Evolutionary conservation across 345 rosid species (phyloP), one percentile per base, ranked within the genome.

Genomic region (Gynandropsis gynandra): DNA sequence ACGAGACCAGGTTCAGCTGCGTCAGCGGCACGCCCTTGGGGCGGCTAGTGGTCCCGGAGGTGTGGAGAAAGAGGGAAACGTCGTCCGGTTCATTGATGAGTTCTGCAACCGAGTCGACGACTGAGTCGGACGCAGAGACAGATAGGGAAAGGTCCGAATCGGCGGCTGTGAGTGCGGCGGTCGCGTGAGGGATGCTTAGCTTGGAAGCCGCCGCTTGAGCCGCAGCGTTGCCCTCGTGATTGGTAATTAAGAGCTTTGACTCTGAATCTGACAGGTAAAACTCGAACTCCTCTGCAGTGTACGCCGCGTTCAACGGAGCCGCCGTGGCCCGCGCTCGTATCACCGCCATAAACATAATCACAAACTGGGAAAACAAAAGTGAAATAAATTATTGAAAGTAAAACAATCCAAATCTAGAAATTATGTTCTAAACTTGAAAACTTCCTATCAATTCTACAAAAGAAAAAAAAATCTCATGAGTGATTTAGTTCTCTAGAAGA

Each of bases 21-120:
- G 82, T 82, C 48, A 82, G 50, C 0, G 87, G 90, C 41, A 82
- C 90, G 16, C 87, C 90, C 59, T 82, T 82, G 5, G 89, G 89
- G 29, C 86, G 76, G 80, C 89, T 80, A 24, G 90, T 82, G 16
- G 90, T 80, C 34, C 90, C 86, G 1, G 90, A 82, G 13, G 90
- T 82, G 62, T 82, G 90, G 31, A 82, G 78, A 47, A 82, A 82
- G 33, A 80, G 78, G 1, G 96, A 76, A 11, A 52, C 68, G 51
- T 87, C 96, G 0, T 84, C 72, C 0, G 95, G 75, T 27, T 66
- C 78, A 19, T 84, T 84, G 27, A 50, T 54, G 47, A 74, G 34
- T 18, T 62, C 61, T 13, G 59, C 1, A 4, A 66, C 21, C 2
- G 36, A 58, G 44, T 67, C 70, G 16, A 32, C 46, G 15, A 8